Evolutionary conservation across 352 stramenopile species (phyloP), one percentile per base, ranked within the genome.

Genomic region (Phytophthora sansomeana): DNA sequence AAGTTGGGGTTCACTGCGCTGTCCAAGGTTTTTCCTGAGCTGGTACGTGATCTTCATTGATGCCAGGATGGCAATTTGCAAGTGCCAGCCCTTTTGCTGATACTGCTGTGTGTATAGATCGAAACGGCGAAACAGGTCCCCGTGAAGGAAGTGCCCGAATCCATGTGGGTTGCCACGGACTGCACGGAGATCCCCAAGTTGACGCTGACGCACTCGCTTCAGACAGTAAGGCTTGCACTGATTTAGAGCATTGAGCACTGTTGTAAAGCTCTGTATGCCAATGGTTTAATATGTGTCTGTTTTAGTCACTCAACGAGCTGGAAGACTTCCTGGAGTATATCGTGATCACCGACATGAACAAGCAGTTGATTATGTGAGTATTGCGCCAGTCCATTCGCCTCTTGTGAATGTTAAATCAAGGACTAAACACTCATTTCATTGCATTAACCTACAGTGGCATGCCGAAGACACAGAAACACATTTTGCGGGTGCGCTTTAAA

Each of bases 291-390:
- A 24, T 43, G 0, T 26, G 54, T 1, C n/a, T 63, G 4, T 5
- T 39, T 48, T 43, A 93, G 85, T 78, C 79, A 19, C 59, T 94
- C 21, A 81, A 75, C 41, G 80, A 89, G 1, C 50, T 94, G 14
- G 83, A 91, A 57, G 73, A 87, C 24, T 86, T 90, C 50, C 62
- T 92, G 7, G 83, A 91, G 44, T 91, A 83, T 71, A 75, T 91
- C 33, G 78, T 94, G 28, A 87, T 94, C 64, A 94, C 81, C 8
- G 85, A 94, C 61, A 76, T 94, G 63, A 94, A 87, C 71, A 80
- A 84, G 26, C 62, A 80, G 19, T 51, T 74, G 14, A 81, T 92
- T 55, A 49, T 83, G 85, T 93, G 66, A 47, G 83, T 76, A 43
- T 47, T 19, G 32, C 74, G n/a, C 19, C 28, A 24, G 11, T n/a